These are phyloP conservation scores for Teunomyces gatunensis DNA, from an alignment of 805 yeast genomes.

Conservation along the genomic window DNA sequence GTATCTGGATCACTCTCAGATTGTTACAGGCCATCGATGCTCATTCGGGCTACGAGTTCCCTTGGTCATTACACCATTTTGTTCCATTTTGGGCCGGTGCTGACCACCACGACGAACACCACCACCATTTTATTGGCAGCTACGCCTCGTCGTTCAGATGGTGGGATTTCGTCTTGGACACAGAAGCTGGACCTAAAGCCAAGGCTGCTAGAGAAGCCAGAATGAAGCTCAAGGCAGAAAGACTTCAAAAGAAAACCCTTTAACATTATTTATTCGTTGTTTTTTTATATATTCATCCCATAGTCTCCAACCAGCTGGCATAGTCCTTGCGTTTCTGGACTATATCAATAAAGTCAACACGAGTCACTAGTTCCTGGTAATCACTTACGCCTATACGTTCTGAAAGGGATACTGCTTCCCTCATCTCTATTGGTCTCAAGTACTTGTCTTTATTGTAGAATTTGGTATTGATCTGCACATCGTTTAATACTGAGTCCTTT, in stretches of 20 bases:
- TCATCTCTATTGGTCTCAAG: constrained; percentile 46
- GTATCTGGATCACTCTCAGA: constrained; percentile 83
- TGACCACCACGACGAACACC: constrained; percentile 97
- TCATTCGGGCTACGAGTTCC: constrained; percentile 98
- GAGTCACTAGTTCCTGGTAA: constrained; percentile 46
- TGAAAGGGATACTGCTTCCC: constrained; percentile 45
- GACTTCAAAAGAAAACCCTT: constrained; percentile 15
- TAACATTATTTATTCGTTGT: not conserved
- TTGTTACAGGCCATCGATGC: constrained; percentile 96
- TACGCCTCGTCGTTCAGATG: constrained; percentile 94
- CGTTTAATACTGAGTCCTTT: constrained; percentile 8
- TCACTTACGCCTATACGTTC: constrained; percentile 49
- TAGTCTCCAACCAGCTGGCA: constrained; percentile 27
- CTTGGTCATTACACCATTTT: constrained; percentile 90
- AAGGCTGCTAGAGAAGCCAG: constrained; percentile 68
- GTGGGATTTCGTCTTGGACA: constrained; percentile 86
- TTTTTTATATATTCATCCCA: not conserved
- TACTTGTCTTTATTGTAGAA: constrained; percentile 27
- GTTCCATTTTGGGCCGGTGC: constrained; percentile 98
- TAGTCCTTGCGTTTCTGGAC: constrained; percentile 44
- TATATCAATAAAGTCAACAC: constrained; percentile 54
- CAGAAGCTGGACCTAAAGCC: constrained; percentile 88
- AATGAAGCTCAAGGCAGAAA: constrained; percentile 56
- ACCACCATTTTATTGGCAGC: constrained; percentile 92
- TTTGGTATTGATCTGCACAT: constrained; percentile 5